A percentile compares a stretch with the other conserved stretches of the same genome.
These are phyloP conservation scores for Rhodotorula mucilaginosa DNA, from an alignment of 1,284 basidiomycete species.

Conservation along the genomic window DNA sequence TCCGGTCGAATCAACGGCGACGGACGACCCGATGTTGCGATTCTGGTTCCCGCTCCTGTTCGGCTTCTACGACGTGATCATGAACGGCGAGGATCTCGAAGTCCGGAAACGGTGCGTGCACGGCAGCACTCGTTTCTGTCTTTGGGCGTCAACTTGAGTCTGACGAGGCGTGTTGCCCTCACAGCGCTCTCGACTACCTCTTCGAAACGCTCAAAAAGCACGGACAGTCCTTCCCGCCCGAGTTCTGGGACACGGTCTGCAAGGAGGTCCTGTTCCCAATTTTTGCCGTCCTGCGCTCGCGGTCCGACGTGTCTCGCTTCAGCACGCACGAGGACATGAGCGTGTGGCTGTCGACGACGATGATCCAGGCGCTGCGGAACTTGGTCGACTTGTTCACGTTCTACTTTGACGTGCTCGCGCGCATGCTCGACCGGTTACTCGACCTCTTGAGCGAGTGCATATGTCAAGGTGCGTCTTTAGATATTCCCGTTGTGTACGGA, in stretches of 20 bases:
- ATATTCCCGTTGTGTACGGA: background rate
- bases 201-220: slow-evolving; percentile 92
- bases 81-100: slow-evolving; percentile 99
- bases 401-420: slow-evolving; percentile 89
- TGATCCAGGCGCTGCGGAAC: slow-evolving; percentile 96
- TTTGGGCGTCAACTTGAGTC: background rate
- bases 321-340: slow-evolving; percentile 98
- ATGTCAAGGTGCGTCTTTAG: slow-evolving; percentile 75
- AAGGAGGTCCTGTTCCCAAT: slow-evolving; percentile 98
- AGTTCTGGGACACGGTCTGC: slow-evolving; percentile 98
- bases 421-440: slow-evolving; percentile 83
- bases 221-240: slow-evolving; percentile 78
- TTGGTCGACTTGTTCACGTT: slow-evolving; percentile 94
- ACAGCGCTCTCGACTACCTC: slow-evolving; percentile 87
- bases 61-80: slow-evolving; percentile 98
- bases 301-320: slow-evolving; percentile 79
- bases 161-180: background rate
- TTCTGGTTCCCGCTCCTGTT: slow-evolving; percentile 98
- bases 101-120: slow-evolving; percentile 79
- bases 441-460: slow-evolving; percentile 96
- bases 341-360: slow-evolving; percentile 98
- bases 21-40: slow-evolving; percentile 81
- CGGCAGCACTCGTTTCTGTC: no score
- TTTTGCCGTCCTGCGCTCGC: slow-evolving; percentile 88
- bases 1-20: slow-evolving; percentile 46